Evolutionary conservation across 768 basidiomycete species (phyloP).

Genomic region (Boletus eberwhitei): DNA sequence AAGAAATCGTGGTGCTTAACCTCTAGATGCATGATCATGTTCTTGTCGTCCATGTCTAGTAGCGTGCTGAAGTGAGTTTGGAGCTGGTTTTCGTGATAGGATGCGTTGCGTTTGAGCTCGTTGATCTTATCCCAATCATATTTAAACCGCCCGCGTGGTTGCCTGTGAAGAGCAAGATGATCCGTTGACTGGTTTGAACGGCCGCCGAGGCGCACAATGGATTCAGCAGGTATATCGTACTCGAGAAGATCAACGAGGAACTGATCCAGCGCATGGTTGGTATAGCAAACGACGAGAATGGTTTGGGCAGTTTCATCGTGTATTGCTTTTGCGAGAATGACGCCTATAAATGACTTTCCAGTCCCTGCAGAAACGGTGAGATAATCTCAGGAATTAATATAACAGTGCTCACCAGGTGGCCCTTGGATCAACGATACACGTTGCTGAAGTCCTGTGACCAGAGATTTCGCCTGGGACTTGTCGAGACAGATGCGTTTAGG

Average conservation of each 20-base stretch:
- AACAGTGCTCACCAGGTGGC: conserved; percentile 52
- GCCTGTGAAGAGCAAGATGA: conserved; percentile 38
- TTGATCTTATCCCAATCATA: conserved; percentile 10
- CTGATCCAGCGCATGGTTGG: conserved; percentile 71
- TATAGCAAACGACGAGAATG: conserved; percentile 68
- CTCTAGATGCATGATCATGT: conserved; percentile 43
- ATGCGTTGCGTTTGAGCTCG: conserved; percentile 28
- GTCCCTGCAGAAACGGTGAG: conserved; percentile 45
- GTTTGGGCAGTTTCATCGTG: conserved; percentile 43
- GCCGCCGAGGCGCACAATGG: conserved; percentile 56
- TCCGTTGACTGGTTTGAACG: conserved; percentile 49
- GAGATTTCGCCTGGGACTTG: conserved; percentile 41
- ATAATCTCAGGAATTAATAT: background rate
- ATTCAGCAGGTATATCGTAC: conserved; percentile 42
- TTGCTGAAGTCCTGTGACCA: conserved; percentile 52
- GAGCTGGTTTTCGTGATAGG: conserved; percentile 33
- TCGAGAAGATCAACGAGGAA: conserved; percentile 47
- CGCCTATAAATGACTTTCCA: conserved; percentile 70
- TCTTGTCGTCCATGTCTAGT: conserved; percentile 26
- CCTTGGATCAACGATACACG: conserved; percentile 64
- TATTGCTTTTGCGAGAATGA: conserved; percentile 56
- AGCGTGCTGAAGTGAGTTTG: background rate
- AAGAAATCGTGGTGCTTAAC: conserved; percentile 42
- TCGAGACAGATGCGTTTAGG: conserved; percentile 46
- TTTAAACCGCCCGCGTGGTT: background rate